Evolutionary conservation across 768 basidiomycete genomes (phyloP), one percentile per base, ranked within the genome.

Genomic region (Rhodocollybia butyracea): DNA sequence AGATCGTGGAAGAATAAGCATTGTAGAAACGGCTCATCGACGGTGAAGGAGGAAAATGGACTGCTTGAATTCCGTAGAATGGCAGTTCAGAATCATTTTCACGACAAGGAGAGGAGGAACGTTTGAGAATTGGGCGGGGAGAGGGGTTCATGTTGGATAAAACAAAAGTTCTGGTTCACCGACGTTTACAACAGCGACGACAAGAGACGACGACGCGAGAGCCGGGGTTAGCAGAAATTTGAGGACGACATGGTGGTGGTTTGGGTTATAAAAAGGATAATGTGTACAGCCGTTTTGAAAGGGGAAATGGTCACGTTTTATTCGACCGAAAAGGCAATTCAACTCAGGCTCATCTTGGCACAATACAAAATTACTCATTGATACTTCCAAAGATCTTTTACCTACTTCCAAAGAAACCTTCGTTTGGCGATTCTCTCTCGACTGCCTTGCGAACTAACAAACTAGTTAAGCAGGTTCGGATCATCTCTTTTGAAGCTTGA

Each of bases 41-140:
- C 26, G 81, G 76, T 34, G 80, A 79, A 19, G 81, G 79, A 26
- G 81, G 78, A 61, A 83, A 80, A 68, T 79, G 78, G 55, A 80
- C 79, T 3, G 62, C 73, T 56, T 72, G 64, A 54, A 68, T 63
- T 59, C 61, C 57, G 64, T 68, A 59, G 59, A 59, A 59, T 61
- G 63, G 55, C 55, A 54, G 21, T 57, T 41, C 46, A 50, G 56
- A 58, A 54, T 55, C 38, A 36, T 59, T 60, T 45, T 51, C 55
- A 58, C 58, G 38, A 50, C 66, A 57, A 57, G 65, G 43, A 48
- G 67, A 55, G 32, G 70, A 59, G 41, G 70, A 62, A 34, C 76
- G 79, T 65, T 86, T 86, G 70, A 85, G 77, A 58, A 85, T 85
- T 54, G 84, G 82, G 57, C 80, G 76, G 40, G 80, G 81, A 21